Evolutionary conservation across 2,329 filamentous ascomycete genomes (phyloP).

Genomic region (Xylaria sp.): DNA sequence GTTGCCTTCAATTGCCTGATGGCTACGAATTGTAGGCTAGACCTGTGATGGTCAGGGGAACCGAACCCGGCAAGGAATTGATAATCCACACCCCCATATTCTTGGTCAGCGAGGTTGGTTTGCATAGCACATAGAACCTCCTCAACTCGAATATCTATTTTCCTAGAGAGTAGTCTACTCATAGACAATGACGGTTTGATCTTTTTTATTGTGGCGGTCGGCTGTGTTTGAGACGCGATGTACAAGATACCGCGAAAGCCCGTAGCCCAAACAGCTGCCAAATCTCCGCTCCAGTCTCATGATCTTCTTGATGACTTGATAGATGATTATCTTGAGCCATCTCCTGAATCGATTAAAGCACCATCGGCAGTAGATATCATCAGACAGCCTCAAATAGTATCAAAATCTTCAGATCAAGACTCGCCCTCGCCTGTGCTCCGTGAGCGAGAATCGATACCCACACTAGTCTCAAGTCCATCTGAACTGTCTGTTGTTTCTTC

Average conservation of each 20-base stretch:
- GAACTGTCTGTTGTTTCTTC: conserved; percentile 25
- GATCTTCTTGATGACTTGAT: conserved; percentile 37
- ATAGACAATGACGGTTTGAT: background rate
- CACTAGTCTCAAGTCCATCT: conserved; percentile 37
- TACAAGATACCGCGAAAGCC: conserved; percentile 41
- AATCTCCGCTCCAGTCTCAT: conserved; percentile 20
- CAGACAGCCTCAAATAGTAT: conserved; percentile 21
- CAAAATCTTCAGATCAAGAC: conserved; percentile 10
- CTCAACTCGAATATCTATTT: background rate
- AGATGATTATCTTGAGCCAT: conserved; percentile 45
- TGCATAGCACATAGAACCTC: background rate
- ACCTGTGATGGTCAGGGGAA: background rate
- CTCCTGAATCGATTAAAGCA: conserved; percentile 21
- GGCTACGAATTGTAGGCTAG: background rate
- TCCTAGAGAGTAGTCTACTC: too few relatives aligned
- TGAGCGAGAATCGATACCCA: conserved; percentile 37
- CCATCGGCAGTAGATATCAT: conserved; percentile 13
- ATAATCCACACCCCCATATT: background rate
- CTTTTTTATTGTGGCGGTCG: background rate
- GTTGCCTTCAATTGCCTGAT: background rate
- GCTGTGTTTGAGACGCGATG: conserved; percentile 8
- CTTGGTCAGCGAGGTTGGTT: background rate
- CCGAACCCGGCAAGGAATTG: background rate
- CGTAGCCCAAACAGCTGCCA: conserved; percentile 26
- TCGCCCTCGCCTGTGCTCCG: conserved; percentile 22